These are phyloP conservation scores for Durusdinium trenchii DNA, from an alignment of 73 alveolate species.

Conservation along the genomic window DNA sequence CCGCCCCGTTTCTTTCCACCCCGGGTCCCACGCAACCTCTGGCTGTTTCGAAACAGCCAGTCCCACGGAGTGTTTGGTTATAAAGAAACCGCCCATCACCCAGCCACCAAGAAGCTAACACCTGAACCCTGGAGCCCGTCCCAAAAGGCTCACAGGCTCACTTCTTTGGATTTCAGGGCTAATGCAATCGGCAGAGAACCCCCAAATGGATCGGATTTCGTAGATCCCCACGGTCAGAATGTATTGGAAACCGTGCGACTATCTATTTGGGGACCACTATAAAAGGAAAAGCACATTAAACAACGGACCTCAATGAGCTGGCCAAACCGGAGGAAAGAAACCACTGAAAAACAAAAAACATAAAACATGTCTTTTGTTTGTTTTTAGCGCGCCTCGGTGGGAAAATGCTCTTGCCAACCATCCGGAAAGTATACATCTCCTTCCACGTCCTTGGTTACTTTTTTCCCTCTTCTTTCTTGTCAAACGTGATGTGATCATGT, in stretches of 20 bases:
- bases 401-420: slow-evolving; percentile 71
- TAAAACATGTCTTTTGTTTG: not conserved
- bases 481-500: no score
- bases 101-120: no score
- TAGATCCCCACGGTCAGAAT: not conserved
- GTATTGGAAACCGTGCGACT: not conserved
- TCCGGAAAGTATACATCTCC: slow-evolving; percentile 64
- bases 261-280: not conserved
- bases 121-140: no score
- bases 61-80: no score
- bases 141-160: no score
- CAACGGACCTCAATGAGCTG: not conserved
- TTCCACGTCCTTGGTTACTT: slow-evolving; percentile 89
- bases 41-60: no score
- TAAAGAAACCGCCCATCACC: no score
- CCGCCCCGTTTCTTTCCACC: no score
- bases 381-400: slow-evolving; percentile 7
- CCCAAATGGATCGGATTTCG: not conserved
- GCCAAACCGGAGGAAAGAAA: not conserved
- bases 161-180: not conserved
- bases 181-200: not conserved
- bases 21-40: no score
- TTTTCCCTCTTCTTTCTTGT: no score
- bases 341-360: not conserved
- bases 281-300: not conserved